Conservation (phyloP, 2,329 filamentous ascomycete genomes). For the Byssoonygena ceratinophila region DNA sequence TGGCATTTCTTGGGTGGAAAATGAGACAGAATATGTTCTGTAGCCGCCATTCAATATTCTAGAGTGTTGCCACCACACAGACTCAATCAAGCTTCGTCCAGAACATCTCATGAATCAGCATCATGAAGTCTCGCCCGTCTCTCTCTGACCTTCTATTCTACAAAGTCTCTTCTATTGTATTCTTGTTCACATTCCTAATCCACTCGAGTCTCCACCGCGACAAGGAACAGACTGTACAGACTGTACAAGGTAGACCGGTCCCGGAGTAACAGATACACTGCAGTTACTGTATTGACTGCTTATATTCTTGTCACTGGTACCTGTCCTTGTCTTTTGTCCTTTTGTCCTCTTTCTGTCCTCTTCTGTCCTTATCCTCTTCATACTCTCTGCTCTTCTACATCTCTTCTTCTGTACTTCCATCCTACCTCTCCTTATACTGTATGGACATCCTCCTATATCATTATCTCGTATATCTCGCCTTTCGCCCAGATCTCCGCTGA, state of each 20-base stretch:
- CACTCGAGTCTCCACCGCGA: constrained; percentile 1
- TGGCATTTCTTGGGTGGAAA: neutral
- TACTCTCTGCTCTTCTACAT: neutral
- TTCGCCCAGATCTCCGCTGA: neutral
- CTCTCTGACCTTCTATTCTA: neutral
- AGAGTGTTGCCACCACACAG: too few species aligned
- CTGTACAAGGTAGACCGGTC: constrained; percentile 2
- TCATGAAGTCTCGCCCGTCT: too few species aligned
- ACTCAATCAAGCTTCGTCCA: too few species aligned
- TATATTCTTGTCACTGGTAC: constrained; percentile 9
- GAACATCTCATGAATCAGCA: too few species aligned
- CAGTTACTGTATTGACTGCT: constrained; percentile 3
- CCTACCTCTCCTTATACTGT: neutral
- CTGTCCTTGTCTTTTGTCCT: neutral
- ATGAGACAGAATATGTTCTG: too few species aligned
- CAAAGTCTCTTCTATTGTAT: neutral
- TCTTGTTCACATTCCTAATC: neutral
- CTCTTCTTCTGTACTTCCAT: neutral
- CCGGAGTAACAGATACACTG: constrained; percentile 7
- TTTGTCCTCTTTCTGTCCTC: neutral
- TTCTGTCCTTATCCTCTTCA: neutral
- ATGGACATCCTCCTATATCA: neutral
- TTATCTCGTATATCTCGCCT: neutral
- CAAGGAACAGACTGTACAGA: too few species aligned
- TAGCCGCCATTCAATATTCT: too few species aligned